phyloP scores from a whole-genome alignment of 768 basidiomycete genomes.

The Lactarius quietus region DNA sequence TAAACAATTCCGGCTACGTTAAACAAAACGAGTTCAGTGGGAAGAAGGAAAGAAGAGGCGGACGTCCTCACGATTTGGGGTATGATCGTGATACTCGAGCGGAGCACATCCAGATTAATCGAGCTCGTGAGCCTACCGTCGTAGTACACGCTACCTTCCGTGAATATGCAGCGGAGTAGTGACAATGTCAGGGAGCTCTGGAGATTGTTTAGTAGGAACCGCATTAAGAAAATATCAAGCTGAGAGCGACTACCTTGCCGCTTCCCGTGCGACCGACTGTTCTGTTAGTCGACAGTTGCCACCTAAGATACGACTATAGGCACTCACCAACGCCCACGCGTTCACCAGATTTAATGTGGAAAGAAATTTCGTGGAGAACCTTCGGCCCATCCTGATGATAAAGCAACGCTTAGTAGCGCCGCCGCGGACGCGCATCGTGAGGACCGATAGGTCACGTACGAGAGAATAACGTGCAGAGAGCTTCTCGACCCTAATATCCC shows the following conservation, averaged over 20 bases:
- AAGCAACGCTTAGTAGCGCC: slow-evolving; percentile 34
- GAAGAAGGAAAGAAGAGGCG: background rate
- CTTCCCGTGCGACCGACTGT: slow-evolving; percentile 57
- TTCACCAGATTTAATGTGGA: slow-evolving; percentile 53
- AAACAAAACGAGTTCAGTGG: background rate
- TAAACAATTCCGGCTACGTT: slow-evolving; percentile 47
- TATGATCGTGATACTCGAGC: slow-evolving; percentile 55
- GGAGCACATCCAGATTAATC: slow-evolving; percentile 51
- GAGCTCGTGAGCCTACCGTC: slow-evolving; percentile 45
- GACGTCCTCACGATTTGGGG: slow-evolving; percentile 46
- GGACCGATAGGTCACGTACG: slow-evolving; percentile 27
- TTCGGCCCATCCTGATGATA: slow-evolving; percentile 45
- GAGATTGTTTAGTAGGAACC: too few relatives aligned
- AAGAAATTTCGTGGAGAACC: slow-evolving; percentile 51
- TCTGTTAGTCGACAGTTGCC: background rate
- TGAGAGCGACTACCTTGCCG: slow-evolving; percentile 38
- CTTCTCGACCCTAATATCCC: slow-evolving; percentile 47
- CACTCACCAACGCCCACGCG: slow-evolving; percentile 51
- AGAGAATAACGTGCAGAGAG: slow-evolving; percentile 48
- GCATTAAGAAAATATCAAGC: slow-evolving; percentile 15
- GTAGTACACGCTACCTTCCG: slow-evolving; percentile 49
- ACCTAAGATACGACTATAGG: background rate
- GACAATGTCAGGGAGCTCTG: slow-evolving; percentile 51
- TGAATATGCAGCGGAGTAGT: slow-evolving; percentile 51
- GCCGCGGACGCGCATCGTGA: slow-evolving; percentile 35